phyloP scores from a whole-genome alignment of 2,329 filamentous ascomycete genomes.

The Sporothrix pseudoabietina region DNA sequence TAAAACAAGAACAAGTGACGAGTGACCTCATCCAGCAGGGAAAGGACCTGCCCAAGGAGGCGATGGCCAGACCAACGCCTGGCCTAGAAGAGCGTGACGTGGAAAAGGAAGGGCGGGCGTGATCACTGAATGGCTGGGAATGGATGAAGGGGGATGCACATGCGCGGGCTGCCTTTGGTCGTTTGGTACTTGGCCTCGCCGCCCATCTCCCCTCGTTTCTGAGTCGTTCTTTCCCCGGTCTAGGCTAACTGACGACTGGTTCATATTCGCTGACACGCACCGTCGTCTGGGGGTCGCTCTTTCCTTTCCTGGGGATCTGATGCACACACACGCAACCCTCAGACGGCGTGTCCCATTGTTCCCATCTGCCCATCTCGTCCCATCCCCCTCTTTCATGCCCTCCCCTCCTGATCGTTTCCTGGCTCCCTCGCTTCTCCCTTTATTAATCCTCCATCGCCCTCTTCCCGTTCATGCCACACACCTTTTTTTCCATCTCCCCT shows the following conservation, averaged over 20 bases:
- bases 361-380: background rate
- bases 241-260: constrained; percentile 10
- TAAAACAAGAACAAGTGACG: background rate
- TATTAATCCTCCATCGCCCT: constrained; percentile 9
- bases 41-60: background rate
- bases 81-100: background rate
- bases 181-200: constrained; percentile 2
- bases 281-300: background rate
- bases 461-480: constrained; percentile 8
- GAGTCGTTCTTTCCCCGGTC: background rate
- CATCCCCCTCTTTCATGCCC: constrained; percentile 3
- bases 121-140: background rate
- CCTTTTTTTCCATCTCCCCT: background rate
- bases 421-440: background rate
- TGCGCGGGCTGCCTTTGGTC: background rate
- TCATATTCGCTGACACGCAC: constrained; percentile 7
- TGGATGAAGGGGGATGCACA: background rate
- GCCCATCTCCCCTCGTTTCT: constrained; percentile 7
- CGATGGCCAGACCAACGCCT: background rate
- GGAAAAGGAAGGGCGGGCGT: background rate
- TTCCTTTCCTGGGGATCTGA: constrained; percentile 8
- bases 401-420: constrained; percentile 15
- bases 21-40: constrained; percentile 9
- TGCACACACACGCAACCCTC: constrained; percentile 6
- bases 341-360: constrained; percentile 13